Conservation (phyloP, 371 early-diverging fungal species). For the Mucor ambiguus region DNA sequence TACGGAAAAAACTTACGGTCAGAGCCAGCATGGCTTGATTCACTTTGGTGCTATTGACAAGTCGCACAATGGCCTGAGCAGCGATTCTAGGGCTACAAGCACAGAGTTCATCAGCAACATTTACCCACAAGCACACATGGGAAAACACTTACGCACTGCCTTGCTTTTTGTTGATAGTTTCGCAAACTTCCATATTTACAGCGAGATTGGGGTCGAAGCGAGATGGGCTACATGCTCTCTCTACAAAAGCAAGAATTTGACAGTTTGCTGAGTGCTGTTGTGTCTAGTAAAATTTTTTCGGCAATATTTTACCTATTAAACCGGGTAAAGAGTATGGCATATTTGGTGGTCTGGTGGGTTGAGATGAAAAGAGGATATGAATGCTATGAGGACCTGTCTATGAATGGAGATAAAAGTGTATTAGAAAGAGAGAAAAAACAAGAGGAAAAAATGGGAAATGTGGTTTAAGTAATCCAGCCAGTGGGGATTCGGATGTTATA, state of each 20-base stretch:
- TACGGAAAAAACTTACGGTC: slow-evolving; percentile 49
- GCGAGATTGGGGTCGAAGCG: slow-evolving; percentile 78
- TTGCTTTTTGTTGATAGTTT: slow-evolving; percentile 87
- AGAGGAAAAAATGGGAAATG: slow-evolving; percentile 6
- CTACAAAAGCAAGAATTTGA: slow-evolving; percentile 37
- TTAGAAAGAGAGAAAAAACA: background rate
- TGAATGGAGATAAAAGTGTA: background rate
- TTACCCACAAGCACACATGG: background rate
- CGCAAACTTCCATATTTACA: slow-evolving; percentile 92
- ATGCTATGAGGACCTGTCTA: background rate
- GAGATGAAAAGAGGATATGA: background rate
- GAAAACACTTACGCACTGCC: slow-evolving; percentile 70
- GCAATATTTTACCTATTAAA: slow-evolving; percentile 21
- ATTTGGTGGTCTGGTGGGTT: background rate
- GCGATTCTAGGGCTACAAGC: slow-evolving; percentile 80
- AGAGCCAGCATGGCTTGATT: slow-evolving; percentile 76
- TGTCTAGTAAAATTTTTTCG: background rate
- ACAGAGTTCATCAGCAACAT: background rate
- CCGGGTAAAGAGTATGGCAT: slow-evolving; percentile 26
- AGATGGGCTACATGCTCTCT: slow-evolving; percentile 79
- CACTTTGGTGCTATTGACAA: slow-evolving; percentile 73
- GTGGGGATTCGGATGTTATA: background rate
- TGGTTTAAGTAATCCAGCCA: background rate
- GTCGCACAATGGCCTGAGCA: slow-evolving; percentile 76
- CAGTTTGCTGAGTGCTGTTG: background rate